Evolutionary conservation across 176 grass and related monocot genomes (phyloP), one percentile per base, ranked within the genome.

Genomic region (Aechmea fasciata): DNA sequence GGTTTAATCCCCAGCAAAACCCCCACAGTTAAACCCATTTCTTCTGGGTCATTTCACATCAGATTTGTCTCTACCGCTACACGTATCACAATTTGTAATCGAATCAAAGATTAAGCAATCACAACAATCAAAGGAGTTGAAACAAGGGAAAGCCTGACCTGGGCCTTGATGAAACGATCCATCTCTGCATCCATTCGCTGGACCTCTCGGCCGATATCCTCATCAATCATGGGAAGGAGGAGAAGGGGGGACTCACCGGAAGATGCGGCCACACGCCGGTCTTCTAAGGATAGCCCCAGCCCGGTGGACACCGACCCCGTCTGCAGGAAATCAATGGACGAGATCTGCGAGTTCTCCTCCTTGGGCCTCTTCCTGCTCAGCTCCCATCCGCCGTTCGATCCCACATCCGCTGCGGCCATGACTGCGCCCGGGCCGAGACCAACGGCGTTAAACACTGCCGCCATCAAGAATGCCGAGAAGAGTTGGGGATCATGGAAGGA

Each of bases 291-390:
- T 50, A 99, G 72, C 7, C 85, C 94, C 50, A 99, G 49, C 10
- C 94, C 94, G 0, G 94, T 99, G 11, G 94, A 99, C 33, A 99
- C 94, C 1, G 93, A 97, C 53, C 94, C 94, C n/a, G 94, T 93
- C 53, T 93, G 94, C 55, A 99, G 80, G 78, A 99, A 93, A 80
- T 99, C 94, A 63, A 99, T 93, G 64, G 94, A 99, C 52, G 94
- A 87, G 73, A 99, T 93, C 85, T 99, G 94, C 51, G 94, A 99
- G 87, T 99, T 99, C 80, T 99, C 94, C 80, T 97, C 93, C 77
- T 91, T 90, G 28, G 87, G 86, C 70, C 88, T 78, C 85, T 85
- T 89, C 76, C 92, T 86, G 19, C 85, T 84, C 1, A 78, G 79
- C 49, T 90, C 86, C 52, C 74, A 77, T 41, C 33, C 33, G 4